A percentile compares a stretch with the other conserved stretches of the same genome.
phyloP scores from a whole-genome alignment of 768 basidiomycete genomes.

The Cyclocybe cylindracea region DNA sequence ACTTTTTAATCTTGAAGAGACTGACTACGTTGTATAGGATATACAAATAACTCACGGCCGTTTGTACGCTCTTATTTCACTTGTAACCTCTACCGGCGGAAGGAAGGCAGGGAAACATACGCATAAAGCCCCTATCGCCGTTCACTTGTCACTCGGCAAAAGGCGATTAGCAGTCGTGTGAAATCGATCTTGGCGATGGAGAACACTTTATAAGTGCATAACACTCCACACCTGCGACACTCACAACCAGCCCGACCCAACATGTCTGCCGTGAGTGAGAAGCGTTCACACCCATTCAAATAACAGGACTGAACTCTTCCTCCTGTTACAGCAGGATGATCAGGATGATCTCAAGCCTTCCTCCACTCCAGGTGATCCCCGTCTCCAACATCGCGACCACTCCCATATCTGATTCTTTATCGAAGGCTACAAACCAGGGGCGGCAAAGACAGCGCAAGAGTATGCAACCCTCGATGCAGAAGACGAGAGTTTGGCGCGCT shows the following conservation, averaged over 20 bases:
- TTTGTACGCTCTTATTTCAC: not conserved
- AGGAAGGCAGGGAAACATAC: not conserved
- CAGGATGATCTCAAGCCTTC: constrained; percentile 71
- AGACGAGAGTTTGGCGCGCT: constrained; percentile 91
- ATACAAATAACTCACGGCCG: constrained; percentile 6
- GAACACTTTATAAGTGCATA: constrained; percentile 8
- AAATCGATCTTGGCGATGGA: constrained; percentile 59
- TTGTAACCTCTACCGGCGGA: not conserved
- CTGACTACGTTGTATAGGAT: constrained; percentile 4
- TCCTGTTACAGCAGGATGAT: constrained; percentile 50
- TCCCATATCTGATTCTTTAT: constrained; percentile 11
- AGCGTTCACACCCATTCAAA: not conserved
- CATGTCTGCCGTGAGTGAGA: constrained; percentile 55
- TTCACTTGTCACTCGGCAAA: constrained; percentile 35
- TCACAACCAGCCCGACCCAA: constrained; percentile 20
- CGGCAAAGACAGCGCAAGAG: constrained; percentile 75
- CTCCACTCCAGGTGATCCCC: constrained; percentile 60
- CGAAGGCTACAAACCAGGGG: constrained; percentile 74
- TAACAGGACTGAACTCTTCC: constrained; percentile 4
- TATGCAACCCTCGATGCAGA: constrained; percentile 84
- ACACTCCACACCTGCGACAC: constrained; percentile 14
- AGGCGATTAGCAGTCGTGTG: constrained; percentile 57
- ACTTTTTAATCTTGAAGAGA: constrained; percentile 4
- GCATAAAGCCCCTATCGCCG: not conserved
- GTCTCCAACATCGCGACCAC: not conserved